Base-by-base conservation (phyloP, 2,329 filamentous ascomycete genomes). In the Didymella arachidicola region DNA sequence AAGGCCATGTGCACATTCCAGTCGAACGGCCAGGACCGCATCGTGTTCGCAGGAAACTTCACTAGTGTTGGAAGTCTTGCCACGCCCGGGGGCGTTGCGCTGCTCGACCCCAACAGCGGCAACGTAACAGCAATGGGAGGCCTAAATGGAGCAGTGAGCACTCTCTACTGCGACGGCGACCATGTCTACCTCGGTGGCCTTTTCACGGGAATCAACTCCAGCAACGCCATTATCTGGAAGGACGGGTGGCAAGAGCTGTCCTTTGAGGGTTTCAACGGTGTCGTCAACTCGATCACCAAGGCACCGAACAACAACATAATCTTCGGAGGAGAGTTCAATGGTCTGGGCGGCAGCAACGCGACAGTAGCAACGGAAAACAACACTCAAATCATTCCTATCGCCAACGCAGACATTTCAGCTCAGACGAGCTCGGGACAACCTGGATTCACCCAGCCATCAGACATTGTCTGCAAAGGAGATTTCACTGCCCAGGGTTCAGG, bases 251-350 rank as follows among this genome's bases (percentile, higher is more conserved):
- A 85, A 19, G 90, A 92, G 70, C 80, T 99, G 56, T 90, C 94
- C 2, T 99, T 99, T 80, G 87, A 88, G 39, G 96, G 96, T 22
- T 96, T 99, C 79, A 98, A 98, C 78, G 93, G 93, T 26, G 92
- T 92, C 2, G 93, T 99, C 50, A 86, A 87, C 62, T 90, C 93
- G 36, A 98, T 99, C 66, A 84, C 87, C 49, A 93, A 92, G 78
- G 86, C 89, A 19, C 83, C 88, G 1, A 90, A 92, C 67, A 91
- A 91, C 8, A 90, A 96, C 72, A 91, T 99, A 64, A 86, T 98
- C 54, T 99, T 97, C 73, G 96, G 92, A 45, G 95, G 95, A 48
- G 86, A 86, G 55, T 99, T 99, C 73, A 93, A 91, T 57, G 92
- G 92, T 7, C 79, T 98, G 8, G 93, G 93, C 60, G 93, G 93